Evolutionary conservation across 805 yeast genomes (phyloP), one percentile per base, ranked within the genome.

Genomic region (Cyberlindnera maritima): DNA sequence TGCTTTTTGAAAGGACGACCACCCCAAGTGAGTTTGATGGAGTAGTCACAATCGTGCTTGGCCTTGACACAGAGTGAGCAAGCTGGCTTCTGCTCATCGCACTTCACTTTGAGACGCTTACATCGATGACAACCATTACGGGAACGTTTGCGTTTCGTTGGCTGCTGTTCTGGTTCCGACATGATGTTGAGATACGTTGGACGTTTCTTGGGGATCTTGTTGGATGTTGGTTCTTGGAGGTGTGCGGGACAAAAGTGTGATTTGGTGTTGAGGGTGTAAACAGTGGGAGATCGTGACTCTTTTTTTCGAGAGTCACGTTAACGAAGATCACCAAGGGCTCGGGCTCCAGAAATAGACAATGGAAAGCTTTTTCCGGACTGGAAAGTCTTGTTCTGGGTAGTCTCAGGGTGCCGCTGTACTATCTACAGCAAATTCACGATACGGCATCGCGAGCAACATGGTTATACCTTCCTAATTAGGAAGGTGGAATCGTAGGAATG

Each of bases 11-110:
- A 77, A 0, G 88, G 88, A 41, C 90, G 64, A 0, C 91, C 91
- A 17, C 88, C 90, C 92, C 92, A 86, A 0, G 80, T 75, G 28
- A 85, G 66, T 50, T 74, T 77, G 10, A 85, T 56, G 4, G 82
- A 68, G 54, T 85, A 86, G 57, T 84, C 90, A 63, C 94, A 85
- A 1, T 55, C 49, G 14, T 64, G 62, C 1, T 65, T 63, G 2
- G 73, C 63, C 50, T 76, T 79, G 1, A 58, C 35, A 59, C 95
- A 86, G 47, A 75, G 71, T 0, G 74, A 56, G 56, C 95, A 86
- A 0, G 57, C 49, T 0, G 94, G 94, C 57, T 81, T 82, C 17
- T 44, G 51, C 60, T 85, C 92, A 55, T 82, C 84, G 58, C 95
- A 86, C 62, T 86, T 85, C 31, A 81, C 74, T 59, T 82, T 83